Evolutionary conservation across 495 filamentous ascomycete genomes (phyloP).

Genomic region (Neurospora sp.): DNA sequence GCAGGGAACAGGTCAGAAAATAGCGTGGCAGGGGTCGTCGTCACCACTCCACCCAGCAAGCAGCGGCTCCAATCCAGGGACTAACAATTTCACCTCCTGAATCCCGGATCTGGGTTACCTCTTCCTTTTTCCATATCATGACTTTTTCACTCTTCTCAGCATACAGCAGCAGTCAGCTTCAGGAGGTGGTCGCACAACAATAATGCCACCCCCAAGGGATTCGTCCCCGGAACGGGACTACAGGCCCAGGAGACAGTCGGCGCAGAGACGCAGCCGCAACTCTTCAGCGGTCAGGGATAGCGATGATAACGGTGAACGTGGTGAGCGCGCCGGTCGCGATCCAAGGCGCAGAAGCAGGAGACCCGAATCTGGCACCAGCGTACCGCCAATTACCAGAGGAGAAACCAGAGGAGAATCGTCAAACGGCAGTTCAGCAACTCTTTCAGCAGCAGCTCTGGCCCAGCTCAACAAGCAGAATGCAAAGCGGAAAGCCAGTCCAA

Average conservation of each 20-base stretch:
- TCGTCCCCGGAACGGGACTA: neutral
- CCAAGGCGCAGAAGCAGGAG: slow-evolving; percentile 2
- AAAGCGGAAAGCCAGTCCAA: slow-evolving; percentile 5
- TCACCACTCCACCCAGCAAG: neutral
- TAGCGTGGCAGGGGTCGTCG: slow-evolving; percentile 7
- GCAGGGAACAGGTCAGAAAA: slow-evolving; percentile 6
- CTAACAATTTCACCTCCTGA: neutral
- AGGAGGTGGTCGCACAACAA: neutral
- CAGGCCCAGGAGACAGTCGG: neutral
- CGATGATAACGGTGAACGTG: neutral
- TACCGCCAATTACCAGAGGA: slow-evolving; percentile 6
- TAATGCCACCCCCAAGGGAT: neutral
- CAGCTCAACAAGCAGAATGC: slow-evolving; percentile 51
- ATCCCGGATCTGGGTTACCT: neutral
- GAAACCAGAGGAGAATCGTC: slow-evolving; percentile 10
- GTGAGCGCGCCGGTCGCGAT: neutral
- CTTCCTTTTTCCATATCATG: neutral
- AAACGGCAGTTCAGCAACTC: slow-evolving; percentile 7
- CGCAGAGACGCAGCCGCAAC: neutral
- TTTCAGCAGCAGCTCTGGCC: slow-evolving; percentile 52
- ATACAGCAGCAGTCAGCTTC: neutral
- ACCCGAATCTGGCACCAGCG: slow-evolving; percentile 17
- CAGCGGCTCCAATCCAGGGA: neutral
- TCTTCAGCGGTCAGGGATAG: neutral
- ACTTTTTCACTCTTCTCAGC: neutral